Evolutionary conservation across 805 yeast species (phyloP), one percentile per base, ranked within the genome.

Genomic region (Wickerhamiella lipophila): DNA sequence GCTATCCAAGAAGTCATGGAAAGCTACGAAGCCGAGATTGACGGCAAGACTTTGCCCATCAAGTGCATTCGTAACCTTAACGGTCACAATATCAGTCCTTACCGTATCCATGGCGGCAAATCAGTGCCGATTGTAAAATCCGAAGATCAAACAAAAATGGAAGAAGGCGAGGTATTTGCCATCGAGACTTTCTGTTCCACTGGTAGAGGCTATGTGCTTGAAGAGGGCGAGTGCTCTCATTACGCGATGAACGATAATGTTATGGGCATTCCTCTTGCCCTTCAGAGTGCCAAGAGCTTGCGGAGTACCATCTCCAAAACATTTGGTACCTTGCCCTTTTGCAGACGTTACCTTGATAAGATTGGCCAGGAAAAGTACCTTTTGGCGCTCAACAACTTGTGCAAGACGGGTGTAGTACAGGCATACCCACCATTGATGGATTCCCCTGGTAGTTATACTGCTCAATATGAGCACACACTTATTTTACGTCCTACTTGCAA

Each of bases 141-240:
- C 59, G 89, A 87, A 6, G 98, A 92, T 64, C 76, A 76, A 65
- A 92, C 97, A 9, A 89, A 89, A 73, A 89, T 92, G 96, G 99
- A 92, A 65, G 99, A 92, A 70, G 96, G 96, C 54, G 98, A 92
- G 66, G 81, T 86, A 1, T 89, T 85, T 71, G 99, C 99, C 52
- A 89, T 92, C 61, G 99, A 92, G 68, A 92, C 99, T 2, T 92
- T 92, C 61, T 98, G 98, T 11, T 77, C 95, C 40, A 92, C 98
- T 1, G 99, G 99, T 53, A 76, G 82, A 51, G 99, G 97, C 32
- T 81, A 80, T 58, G 97, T 92, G 30, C 69, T 80, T 43, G 69
- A 78, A 6, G 81, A 78, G 52, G 98, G 98, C 42, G 98, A 92
- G 67, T 82, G 89, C 59, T 87, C 96, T 12, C 99, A 92, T 68